Evolutionary conservation across 2,329 filamentous ascomycete species (phyloP).

Genomic region (Aspergillus versicolor): DNA sequence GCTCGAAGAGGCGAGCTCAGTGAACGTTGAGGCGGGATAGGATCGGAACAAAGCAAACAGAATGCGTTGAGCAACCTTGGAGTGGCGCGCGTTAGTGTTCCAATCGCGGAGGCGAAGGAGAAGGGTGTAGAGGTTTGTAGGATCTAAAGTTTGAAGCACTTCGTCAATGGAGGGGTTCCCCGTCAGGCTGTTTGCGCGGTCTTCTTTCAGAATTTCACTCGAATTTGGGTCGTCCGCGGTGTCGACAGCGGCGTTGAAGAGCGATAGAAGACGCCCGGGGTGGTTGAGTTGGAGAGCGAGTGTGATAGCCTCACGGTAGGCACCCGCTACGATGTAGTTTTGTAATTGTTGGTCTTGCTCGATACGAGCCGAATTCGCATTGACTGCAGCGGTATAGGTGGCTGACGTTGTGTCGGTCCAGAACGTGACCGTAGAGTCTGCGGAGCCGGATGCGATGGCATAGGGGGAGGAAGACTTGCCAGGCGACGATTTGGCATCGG

Average conservation of each 20-base stretch:
- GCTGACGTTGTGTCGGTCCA: constrained; percentile 89
- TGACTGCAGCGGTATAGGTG: constrained; percentile 72
- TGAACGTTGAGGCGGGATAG: constrained; percentile 76
- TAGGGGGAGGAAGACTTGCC: constrained; percentile 48
- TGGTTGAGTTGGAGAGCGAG: constrained; percentile 93
- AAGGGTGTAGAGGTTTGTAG: constrained; percentile 82
- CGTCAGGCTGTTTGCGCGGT: constrained; percentile 37
- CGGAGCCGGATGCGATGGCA: constrained; percentile 83
- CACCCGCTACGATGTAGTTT: constrained; percentile 84
- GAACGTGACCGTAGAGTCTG: constrained; percentile 89
- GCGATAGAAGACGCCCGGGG: constrained; percentile 76
- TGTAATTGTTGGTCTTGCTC: constrained; percentile 94
- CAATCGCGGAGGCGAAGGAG: constrained; percentile 85
- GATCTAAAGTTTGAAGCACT: constrained; percentile 73
- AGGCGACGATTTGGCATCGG: constrained; percentile 29
- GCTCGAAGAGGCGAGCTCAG: constrained; percentile 57
- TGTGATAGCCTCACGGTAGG: constrained; percentile 89
- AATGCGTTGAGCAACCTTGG: constrained; percentile 80
- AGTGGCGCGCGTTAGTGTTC: constrained; percentile 93
- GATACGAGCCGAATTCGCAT: constrained; percentile 73
- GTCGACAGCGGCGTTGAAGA: constrained; percentile 79
- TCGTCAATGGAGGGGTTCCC: constrained; percentile 67
- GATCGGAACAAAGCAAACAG: constrained; percentile 75
- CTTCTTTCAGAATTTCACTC: constrained; percentile 32
- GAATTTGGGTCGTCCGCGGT: constrained; percentile 61